Evolutionary conservation across 83 land plant genomes (phyloP).

Genomic region (Picea abies): DNA sequence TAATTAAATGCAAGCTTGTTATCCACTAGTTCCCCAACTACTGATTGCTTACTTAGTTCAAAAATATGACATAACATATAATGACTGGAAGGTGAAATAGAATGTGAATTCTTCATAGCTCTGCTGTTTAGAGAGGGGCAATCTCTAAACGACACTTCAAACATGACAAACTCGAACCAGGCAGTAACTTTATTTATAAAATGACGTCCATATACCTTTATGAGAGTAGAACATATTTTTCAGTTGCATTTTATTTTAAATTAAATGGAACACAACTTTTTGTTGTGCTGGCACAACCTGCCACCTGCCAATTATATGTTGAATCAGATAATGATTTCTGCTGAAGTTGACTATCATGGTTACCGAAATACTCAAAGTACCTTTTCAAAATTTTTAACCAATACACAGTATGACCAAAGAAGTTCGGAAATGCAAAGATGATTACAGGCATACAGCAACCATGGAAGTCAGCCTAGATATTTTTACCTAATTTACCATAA

Average conservation of each 20-base stretch:
- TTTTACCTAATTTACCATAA: background rate
- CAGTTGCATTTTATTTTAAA: background rate
- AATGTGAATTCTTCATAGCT: background rate
- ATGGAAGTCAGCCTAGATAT: background rate
- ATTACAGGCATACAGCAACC: background rate
- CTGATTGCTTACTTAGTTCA: background rate
- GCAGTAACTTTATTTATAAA: background rate
- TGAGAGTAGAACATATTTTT: background rate
- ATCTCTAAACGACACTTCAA: too few relatives aligned
- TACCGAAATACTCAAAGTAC: background rate
- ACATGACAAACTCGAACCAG: too few relatives aligned
- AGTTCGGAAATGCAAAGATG: background rate
- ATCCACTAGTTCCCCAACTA: background rate
- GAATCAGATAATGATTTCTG: background rate
- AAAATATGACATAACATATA: background rate
- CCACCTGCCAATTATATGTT: background rate
- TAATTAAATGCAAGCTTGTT: background rate
- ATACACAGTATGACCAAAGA: background rate
- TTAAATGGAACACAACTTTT: background rate
- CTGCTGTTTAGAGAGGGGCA: too few relatives aligned
- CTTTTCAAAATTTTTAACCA: background rate
- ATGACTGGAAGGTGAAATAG: background rate
- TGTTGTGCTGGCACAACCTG: background rate
- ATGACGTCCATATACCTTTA: background rate
- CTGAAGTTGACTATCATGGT: conserved; percentile 9